A percentile compares a stretch with the other conserved stretches of the same genome.
These are phyloP conservation scores for Chlamydomonas applanata DNA, from an alignment of 139 green algal species.

Conservation along the genomic window DNA sequence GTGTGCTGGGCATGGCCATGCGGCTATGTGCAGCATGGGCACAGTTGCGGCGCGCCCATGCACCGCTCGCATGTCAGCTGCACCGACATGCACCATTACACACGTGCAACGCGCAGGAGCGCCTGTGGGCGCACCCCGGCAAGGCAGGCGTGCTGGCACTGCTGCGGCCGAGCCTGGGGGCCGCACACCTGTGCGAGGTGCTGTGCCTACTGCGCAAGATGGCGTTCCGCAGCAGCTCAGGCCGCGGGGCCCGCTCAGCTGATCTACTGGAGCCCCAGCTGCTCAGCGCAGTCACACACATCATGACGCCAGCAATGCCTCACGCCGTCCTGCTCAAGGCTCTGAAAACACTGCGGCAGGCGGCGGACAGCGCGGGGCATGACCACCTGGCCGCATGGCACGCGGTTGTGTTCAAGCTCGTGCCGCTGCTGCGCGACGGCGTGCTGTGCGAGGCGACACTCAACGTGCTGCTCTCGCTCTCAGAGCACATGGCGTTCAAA, in stretches of 20 bases:
- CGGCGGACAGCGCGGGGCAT: not conserved
- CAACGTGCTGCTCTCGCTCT: slow-evolving; percentile 19
- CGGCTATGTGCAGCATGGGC: not conserved
- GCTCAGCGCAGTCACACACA: not conserved
- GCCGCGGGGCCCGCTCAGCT: not conserved
- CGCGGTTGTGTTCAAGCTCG: slow-evolving; percentile 21
- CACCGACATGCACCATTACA: too few relatives aligned
- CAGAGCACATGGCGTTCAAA: slow-evolving; percentile 6
- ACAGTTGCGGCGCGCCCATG: too few relatives aligned
- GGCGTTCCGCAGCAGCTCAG: slow-evolving; percentile 5
- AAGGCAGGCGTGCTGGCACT: slow-evolving; percentile 20
- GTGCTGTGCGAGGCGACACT: slow-evolving; percentile 13
- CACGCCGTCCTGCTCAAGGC: slow-evolving; percentile 11
- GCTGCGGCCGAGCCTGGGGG: slow-evolving; percentile 9
- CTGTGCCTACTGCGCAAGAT: slow-evolving; percentile 20
- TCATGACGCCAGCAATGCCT: slow-evolving; percentile 12
- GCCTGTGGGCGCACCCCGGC: slow-evolving; percentile 25
- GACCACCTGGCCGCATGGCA: slow-evolving; percentile 17
- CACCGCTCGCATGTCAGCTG: too few relatives aligned
- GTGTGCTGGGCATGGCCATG: too few relatives aligned
- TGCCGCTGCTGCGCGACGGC: slow-evolving; percentile 21
- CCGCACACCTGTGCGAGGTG: slow-evolving; percentile 7
- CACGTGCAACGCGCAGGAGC: not conserved
- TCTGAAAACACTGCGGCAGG: slow-evolving; percentile 12
- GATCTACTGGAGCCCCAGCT: not conserved